Conservation (phyloP, 1,284 basidiomycete species). For the Xerocomus cyaneibrunnescens region DNA sequence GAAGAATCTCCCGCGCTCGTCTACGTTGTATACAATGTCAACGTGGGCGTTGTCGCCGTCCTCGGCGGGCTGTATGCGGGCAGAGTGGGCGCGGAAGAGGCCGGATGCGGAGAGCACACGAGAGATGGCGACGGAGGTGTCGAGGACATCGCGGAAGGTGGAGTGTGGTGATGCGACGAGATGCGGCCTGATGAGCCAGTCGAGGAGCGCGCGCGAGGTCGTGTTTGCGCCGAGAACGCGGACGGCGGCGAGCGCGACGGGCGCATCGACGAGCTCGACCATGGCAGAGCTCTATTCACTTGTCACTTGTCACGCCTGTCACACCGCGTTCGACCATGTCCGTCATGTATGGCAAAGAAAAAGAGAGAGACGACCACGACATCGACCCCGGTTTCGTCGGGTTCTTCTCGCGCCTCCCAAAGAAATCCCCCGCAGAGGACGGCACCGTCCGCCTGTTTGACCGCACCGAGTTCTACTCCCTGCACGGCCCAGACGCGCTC, state of each 20-base stretch:
- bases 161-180: slow-evolving; percentile 17
- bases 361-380: slow-evolving; percentile 58
- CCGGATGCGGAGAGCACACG: slow-evolving; percentile 67
- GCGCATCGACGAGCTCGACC: slow-evolving; percentile 31
- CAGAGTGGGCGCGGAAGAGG: slow-evolving; percentile 72
- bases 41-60: slow-evolving; percentile 57
- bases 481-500: slow-evolving; percentile 86
- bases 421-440: slow-evolving; percentile 59
- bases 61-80: slow-evolving; percentile 67
- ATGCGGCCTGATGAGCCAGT: slow-evolving; percentile 69
- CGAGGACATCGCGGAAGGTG: slow-evolving; percentile 66
- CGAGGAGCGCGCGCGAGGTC: slow-evolving; percentile 81
- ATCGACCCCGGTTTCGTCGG: slow-evolving; percentile 73
- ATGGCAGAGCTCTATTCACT: too few relatives aligned
- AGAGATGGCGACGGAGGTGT: slow-evolving; percentile 66
- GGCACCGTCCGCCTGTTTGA: slow-evolving; percentile 85
- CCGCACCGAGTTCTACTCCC: slow-evolving; percentile 84
- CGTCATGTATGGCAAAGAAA: slow-evolving; percentile 71
- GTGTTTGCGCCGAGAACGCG: slow-evolving; percentile 75
- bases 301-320: slow-evolving; percentile 20
- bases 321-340: slow-evolving; percentile 22
- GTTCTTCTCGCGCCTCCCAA: slow-evolving; percentile 68
- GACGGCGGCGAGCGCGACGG: slow-evolving; percentile 43
- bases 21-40: slow-evolving; percentile 81
- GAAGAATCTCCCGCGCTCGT: slow-evolving; percentile 78